These are phyloP conservation scores for Wakefieldia striispora DNA, from an alignment of 768 basidiomycete genomes.

Conservation along the genomic window DNA sequence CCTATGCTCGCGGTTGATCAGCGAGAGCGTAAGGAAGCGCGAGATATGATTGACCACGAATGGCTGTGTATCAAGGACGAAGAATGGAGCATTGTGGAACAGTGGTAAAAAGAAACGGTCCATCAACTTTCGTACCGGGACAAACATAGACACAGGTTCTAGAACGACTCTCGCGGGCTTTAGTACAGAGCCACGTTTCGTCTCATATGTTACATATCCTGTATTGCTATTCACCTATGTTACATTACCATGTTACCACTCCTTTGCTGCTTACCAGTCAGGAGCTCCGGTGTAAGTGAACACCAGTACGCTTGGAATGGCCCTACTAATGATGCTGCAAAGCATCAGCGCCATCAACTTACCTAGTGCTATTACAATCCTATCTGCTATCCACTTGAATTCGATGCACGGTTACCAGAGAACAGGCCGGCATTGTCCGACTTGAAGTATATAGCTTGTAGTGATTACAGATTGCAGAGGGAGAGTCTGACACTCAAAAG, in stretches of 20 bases:
- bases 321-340: too few species aligned
- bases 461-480: too few species aligned
- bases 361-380: too few species aligned
- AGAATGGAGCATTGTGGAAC: constrained; percentile 25
- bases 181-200: neutral
- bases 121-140: neutral
- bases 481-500: neutral
- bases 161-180: constrained; percentile 6
- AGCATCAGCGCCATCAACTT: too few species aligned
- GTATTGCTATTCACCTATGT: neutral
- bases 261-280: neutral
- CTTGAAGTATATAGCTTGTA: too few species aligned
- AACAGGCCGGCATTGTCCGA: too few species aligned
- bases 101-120: constrained; percentile 25
- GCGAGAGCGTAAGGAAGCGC: constrained; percentile 63
- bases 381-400: too few species aligned
- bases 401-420: too few species aligned
- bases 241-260: constrained; percentile 2
- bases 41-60: constrained; percentile 68
- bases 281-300: too few species aligned
- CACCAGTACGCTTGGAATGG: too few species aligned
- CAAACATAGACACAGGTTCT: constrained; percentile 9
- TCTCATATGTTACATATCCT: constrained; percentile 9
- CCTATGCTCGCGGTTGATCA: constrained; percentile 78
- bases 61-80: constrained; percentile 58